A percentile compares a stretch with the other conserved stretches of the same genome.
These are phyloP conservation scores for Alternaria viburni DNA, from an alignment of 2,329 filamentous ascomycete species.

Conservation along the genomic window DNA sequence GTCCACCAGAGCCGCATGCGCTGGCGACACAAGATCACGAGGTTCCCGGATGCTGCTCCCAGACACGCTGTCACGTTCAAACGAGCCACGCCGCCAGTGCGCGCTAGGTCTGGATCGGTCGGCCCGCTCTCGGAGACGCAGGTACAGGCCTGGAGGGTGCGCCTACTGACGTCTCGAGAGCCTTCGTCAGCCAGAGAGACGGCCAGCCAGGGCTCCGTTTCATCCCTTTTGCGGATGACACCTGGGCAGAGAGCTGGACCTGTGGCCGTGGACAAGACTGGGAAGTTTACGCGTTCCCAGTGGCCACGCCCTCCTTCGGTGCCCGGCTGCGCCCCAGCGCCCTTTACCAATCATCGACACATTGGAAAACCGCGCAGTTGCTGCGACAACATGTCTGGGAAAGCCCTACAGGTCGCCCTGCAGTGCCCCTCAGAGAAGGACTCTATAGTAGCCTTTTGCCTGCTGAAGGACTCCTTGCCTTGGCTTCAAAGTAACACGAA, in stretches of 20 bases:
- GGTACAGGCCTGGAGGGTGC: constrained; percentile 27
- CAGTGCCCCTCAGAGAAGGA: constrained; percentile 8
- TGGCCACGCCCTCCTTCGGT: constrained; percentile 12
- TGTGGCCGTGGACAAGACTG: constrained; percentile 16
- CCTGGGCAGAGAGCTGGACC: neutral
- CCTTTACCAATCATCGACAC: constrained; percentile 9
- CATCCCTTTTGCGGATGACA: constrained; percentile 25
- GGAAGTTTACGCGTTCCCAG: constrained; percentile 16
- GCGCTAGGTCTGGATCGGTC: neutral
- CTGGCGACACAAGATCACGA: constrained; percentile 27
- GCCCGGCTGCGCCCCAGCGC: constrained; percentile 25
- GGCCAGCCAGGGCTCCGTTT: constrained; percentile 21
- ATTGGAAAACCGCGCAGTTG: neutral
- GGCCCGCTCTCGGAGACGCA: constrained; percentile 27
- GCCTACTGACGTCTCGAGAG: constrained; percentile 11
- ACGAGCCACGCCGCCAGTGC: constrained; percentile 21
- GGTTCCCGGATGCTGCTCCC: constrained; percentile 25
- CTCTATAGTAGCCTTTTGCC: neutral
- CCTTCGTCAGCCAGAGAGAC: constrained; percentile 25
- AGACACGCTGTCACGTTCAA: constrained; percentile 29
- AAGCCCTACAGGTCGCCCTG: constrained; percentile 25
- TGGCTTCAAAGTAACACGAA: neutral
- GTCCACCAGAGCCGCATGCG: constrained; percentile 29
- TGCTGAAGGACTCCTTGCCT: constrained; percentile 1
- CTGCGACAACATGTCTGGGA: constrained; percentile 1